Base-by-base conservation (phyloP, 2,329 filamentous ascomycete genomes). In the Eutypa lata region DNA sequence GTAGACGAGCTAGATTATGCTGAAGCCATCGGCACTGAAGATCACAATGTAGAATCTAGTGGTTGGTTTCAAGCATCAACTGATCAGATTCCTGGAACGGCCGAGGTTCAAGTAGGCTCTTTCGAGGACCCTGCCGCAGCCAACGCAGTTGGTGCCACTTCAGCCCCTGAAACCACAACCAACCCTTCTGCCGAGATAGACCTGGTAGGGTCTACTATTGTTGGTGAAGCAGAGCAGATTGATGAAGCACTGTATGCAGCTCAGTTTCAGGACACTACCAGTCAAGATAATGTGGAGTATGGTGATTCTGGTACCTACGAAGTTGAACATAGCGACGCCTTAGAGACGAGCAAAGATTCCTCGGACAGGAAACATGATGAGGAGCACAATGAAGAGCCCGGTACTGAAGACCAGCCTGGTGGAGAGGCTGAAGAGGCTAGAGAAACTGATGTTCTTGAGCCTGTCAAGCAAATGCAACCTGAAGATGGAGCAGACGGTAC, bases 1-100 rank as follows among this genome's bases (percentile, higher is more conserved):
- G 51, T 54, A 53, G 55, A 57, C 13, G 64, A 65, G 48, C 61
- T 62, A 47, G 60, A 63, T 26, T 65, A 61, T 48, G 51, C 57
- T 50, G 58, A 63, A 21, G 56, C 56, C 26, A 35, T 53, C 2
- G 51, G 53, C 18, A 24, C 50, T n/a, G 53, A 55, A 48, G 60
- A 52, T n/a, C 53, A 56, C 5, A 51, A 55, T n/a, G 31, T 40
- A 21, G 48, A 31, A 38, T 26, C 37, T 43, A 48, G 24, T 40
- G 57, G 59, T 44, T 64, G 57, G 60, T 19, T 53, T 5, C 55
- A 60, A 48, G 43, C 53, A n/a, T 47, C 50, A 10, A 50, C 46
- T 40, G 53, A 33, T 42, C 52, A 58, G 24, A 47, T 38, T 10
- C 38, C 56, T n/a, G 42, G 42, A 19, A 24, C 22, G 33, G 49